phyloP scores from a whole-genome alignment of 352 stramenopile genomes.

The Phytophthora citricola region DNA sequence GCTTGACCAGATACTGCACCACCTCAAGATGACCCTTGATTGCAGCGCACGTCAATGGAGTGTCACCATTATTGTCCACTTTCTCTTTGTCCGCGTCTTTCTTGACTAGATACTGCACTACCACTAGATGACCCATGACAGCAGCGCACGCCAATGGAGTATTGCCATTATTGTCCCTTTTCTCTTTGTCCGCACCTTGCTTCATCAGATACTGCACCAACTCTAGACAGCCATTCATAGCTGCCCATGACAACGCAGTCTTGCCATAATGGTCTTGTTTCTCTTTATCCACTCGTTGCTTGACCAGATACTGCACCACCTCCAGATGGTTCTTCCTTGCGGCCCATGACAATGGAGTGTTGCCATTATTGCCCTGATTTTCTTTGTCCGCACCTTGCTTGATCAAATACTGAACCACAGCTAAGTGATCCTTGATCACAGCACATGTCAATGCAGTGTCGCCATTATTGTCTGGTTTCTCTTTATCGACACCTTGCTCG shows the following conservation, averaged over 20 bases:
- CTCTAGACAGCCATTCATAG: not conserved
- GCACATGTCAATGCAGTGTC: too few relatives aligned
- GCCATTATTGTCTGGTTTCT: too few relatives aligned
- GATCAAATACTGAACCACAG: too few relatives aligned
- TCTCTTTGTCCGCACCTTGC: slow-evolving; percentile 18
- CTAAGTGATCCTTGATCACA: too few relatives aligned
- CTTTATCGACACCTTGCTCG: not conserved
- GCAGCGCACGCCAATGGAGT: slow-evolving; percentile 15
- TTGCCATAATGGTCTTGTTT: not conserved
- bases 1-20: slow-evolving; percentile 14
- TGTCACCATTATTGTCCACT: slow-evolving; percentile 6
- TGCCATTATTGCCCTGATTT: too few relatives aligned
- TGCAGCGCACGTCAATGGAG: slow-evolving; percentile 11
- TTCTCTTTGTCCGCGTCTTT: slow-evolving; percentile 9
- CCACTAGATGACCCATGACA: not conserved
- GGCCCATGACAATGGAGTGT: too few relatives aligned
- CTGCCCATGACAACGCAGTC: not conserved
- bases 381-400: too few relatives aligned
- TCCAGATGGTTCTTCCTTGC: too few relatives aligned
- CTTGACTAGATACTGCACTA: slow-evolving; percentile 20
- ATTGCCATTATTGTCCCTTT: slow-evolving; percentile 8
- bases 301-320: too few relatives aligned
- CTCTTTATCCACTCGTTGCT: not conserved
- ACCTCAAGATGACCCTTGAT: slow-evolving; percentile 8
- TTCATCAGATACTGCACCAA: not conserved